Base-by-base conservation (phyloP, 257 asterid species). In the Paulownia fortunei region DNA sequence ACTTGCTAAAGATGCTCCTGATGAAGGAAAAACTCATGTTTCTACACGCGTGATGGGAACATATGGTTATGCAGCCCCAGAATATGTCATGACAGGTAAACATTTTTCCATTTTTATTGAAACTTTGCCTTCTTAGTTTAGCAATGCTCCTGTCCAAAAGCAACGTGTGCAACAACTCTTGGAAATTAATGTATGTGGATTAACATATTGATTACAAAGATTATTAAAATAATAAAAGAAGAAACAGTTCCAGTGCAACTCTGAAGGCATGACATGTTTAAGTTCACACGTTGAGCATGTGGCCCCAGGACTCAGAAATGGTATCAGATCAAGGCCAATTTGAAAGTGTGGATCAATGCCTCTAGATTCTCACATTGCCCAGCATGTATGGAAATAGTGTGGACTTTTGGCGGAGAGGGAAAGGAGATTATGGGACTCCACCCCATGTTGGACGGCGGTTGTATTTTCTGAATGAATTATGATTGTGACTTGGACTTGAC, bases 1-100 rank as follows among this genome's bases (percentile, higher is more conserved):
- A 70, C 92, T 88, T 69, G 92, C 92, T 76, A 88, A 88, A 84
- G 92, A 86, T 82, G 93, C 91, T 37, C 93, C 93, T 0, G 93
- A 88, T 56, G 93, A 87, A 87, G 93, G 91, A 12, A 88, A 88
- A 82, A 86, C 93, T 62, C 93, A 88, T 16, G 93, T 88, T 80
- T 88, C 93, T 4, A 88, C 93, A 0, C 89, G 93, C 1, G 89
- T 85, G 19, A 84, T 84, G 89, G 93, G 92, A 59, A 88, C 92
- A 24, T 88, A 86, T 10, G 92, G 90, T 39, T 88, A 88, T 72
- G 92, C 92, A 5, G 92, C 92, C 36, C 92, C 92, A 0, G 92
- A 88, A 72, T 88, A 88, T 32, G 92, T 86, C 54, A 87, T 88
- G 92, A 88, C 92, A 77, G 92, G 92, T 86, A 24, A 39, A 24